Conservation (phyloP, 768 basidiomycete genomes). For the Suillus variegatus region DNA sequence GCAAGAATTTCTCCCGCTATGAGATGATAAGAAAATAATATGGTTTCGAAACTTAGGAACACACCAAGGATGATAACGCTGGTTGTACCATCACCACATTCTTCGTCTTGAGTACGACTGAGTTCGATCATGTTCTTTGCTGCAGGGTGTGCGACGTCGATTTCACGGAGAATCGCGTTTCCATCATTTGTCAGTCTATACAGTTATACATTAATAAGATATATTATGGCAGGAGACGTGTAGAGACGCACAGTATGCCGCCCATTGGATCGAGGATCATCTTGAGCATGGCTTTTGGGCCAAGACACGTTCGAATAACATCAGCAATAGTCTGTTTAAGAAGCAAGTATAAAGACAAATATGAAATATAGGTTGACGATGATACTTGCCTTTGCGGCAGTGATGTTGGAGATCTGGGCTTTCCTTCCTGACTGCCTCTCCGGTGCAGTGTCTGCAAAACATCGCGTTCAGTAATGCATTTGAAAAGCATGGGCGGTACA, state of each 20-base stretch:
- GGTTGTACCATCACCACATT: slow-evolving; percentile 98
- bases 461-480: background rate
- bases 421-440: slow-evolving; percentile 93
- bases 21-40: background rate
- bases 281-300: slow-evolving; percentile 98
- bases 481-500: slow-evolving; percentile 18
- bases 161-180: slow-evolving; percentile 98
- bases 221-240: background rate
- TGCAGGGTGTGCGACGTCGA: slow-evolving; percentile 98
- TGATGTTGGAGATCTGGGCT: slow-evolving; percentile 96
- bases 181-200: slow-evolving; percentile 95
- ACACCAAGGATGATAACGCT: slow-evolving; percentile 96
- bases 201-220: background rate
- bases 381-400: slow-evolving; percentile 82
- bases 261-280: slow-evolving; percentile 99
- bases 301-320: slow-evolving; percentile 96
- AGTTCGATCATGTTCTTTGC: slow-evolving; percentile 99
- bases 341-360: slow-evolving; percentile 4
- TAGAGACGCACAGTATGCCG: slow-evolving; percentile 78
- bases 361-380: background rate
- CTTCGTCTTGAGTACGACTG: slow-evolving; percentile 96
- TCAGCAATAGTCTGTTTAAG: slow-evolving; percentile 85
- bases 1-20: slow-evolving; percentile 96
- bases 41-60: slow-evolving; percentile 15
- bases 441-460: slow-evolving; percentile 77